phyloP scores from a whole-genome alignment of 164 flowering plant species.

The Echeveria elegans region DNA sequence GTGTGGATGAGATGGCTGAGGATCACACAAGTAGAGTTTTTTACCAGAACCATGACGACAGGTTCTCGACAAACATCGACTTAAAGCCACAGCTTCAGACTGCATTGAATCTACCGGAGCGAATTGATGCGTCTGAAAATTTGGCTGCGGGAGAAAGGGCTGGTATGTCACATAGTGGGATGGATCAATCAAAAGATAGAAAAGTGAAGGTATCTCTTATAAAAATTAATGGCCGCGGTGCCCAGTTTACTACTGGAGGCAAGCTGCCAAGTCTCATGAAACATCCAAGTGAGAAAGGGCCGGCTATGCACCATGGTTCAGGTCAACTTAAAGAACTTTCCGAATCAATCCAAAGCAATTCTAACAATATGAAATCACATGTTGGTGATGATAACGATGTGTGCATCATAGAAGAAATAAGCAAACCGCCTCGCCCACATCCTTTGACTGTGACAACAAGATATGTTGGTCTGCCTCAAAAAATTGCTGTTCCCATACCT shows the following conservation, averaged over 20 bases:
- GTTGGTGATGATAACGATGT: conserved; percentile 52
- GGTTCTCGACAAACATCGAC: no score
- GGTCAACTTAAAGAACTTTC: conserved; percentile 20
- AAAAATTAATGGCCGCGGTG: neutral
- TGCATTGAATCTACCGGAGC: neutral
- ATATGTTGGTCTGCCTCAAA: conserved; percentile 18
- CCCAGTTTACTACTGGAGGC: neutral
- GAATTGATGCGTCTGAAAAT: neutral
- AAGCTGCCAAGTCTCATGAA: conserved; percentile 15
- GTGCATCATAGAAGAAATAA: conserved; percentile 59
- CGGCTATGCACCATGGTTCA: conserved; percentile 9
- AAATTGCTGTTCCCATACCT: conserved; percentile 17
- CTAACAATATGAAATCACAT: conserved; percentile 17
- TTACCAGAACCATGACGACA: neutral
- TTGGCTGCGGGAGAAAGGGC: neutral
- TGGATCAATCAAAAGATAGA: neutral
- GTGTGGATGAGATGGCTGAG: neutral
- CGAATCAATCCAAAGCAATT: conserved; percentile 29
- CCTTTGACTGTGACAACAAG: conserved; percentile 17
- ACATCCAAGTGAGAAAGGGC: conserved; percentile 20
- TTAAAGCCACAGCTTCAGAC: neutral
- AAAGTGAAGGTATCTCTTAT: neutral
- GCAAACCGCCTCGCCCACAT: conserved; percentile 34
- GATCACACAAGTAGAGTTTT: neutral
- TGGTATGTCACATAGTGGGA: neutral